A percentile compares a stretch with the other conserved stretches of the same genome.
phyloP scores from a whole-genome alignment of 352 stramenopile species.

The Globisporangium paroecandrum region DNA sequence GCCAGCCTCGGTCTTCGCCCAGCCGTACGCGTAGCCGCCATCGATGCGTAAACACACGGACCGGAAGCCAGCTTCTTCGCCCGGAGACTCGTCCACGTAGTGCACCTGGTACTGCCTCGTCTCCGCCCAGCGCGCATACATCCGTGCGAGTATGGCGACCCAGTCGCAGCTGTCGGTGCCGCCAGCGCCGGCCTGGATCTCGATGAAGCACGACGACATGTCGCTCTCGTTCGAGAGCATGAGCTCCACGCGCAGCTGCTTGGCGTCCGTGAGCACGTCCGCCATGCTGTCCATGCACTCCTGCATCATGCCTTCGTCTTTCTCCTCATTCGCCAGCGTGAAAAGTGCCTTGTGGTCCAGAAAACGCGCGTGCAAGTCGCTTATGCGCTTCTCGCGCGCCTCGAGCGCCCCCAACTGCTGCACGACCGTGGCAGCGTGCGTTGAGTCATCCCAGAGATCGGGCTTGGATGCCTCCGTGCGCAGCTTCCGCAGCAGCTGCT shows the following conservation, averaged over 20 bases:
- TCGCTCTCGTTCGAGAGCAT: slow-evolving; percentile 59
- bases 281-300: slow-evolving; percentile 50
- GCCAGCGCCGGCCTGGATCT: slow-evolving; percentile 81
- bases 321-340: slow-evolving; percentile 55
- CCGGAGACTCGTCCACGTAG: slow-evolving; percentile 84
- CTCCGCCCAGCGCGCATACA: slow-evolving; percentile 89
- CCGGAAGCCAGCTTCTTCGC: slow-evolving; percentile 72
- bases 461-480: slow-evolving; percentile 36
- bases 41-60: slow-evolving; percentile 57
- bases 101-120: slow-evolving; percentile 60
- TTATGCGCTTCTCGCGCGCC: slow-evolving; percentile 33
- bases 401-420: slow-evolving; percentile 63
- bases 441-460: slow-evolving; percentile 65
- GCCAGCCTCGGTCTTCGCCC: slow-evolving; percentile 92
- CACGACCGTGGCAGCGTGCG: slow-evolving; percentile 44
- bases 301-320: slow-evolving; percentile 41
- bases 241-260: slow-evolving; percentile 59
- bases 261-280: slow-evolving; percentile 32
- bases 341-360: slow-evolving; percentile 67
- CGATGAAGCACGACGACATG: slow-evolving; percentile 63
- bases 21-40: slow-evolving; percentile 88
- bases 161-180: slow-evolving; percentile 96
- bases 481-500: slow-evolving; percentile 39
- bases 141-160: slow-evolving; percentile 93
- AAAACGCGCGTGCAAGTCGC: slow-evolving; percentile 41